Evolutionary conservation across 139 green algal genomes (phyloP).

Genomic region (Closterium sp.): DNA sequence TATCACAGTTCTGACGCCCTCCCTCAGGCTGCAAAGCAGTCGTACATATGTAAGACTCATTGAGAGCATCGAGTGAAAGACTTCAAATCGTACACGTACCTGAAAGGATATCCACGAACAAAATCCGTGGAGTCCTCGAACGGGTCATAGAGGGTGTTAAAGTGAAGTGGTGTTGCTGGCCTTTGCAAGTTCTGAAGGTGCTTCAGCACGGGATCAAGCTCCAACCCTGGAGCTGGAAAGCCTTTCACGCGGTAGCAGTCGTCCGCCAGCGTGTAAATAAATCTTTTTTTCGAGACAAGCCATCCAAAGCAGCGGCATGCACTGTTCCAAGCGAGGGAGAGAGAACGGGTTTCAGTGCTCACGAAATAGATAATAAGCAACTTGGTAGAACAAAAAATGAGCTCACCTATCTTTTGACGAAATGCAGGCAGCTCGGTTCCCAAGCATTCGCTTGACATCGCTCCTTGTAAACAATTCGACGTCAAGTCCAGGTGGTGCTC

Average conservation of each 20-base stretch:
- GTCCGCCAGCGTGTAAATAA: slow-evolving; percentile 41
- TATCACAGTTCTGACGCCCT: slow-evolving; percentile 82
- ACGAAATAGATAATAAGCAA: not conserved
- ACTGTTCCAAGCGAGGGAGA: not conserved
- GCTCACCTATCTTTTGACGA: slow-evolving; percentile 1
- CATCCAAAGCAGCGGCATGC: slow-evolving; percentile 48
- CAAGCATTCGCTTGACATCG: not conserved
- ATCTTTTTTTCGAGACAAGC: slow-evolving; percentile 44
- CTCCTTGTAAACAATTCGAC: not conserved
- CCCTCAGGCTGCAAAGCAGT: slow-evolving; percentile 60
- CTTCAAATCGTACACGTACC: not conserved
- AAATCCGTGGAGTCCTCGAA: slow-evolving; percentile 20
- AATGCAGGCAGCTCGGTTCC: not conserved
- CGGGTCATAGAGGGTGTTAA: slow-evolving; percentile 57
- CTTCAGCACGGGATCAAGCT: slow-evolving; percentile 33
- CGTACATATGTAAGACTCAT: not conserved
- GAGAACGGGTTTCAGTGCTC: too few relatives aligned
- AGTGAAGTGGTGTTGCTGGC: slow-evolving; percentile 51
- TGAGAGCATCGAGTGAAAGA: not conserved
- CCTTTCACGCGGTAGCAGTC: slow-evolving; percentile 38
- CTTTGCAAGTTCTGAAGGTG: slow-evolving; percentile 45
- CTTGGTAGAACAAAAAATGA: not conserved
- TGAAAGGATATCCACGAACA: slow-evolving; percentile 39
- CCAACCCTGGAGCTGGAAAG: not conserved
- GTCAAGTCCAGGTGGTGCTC: slow-evolving; percentile 4